Base-by-base conservation (phyloP, 2,329 filamentous ascomycete species). In the Aureobasidium sp. region DNA sequence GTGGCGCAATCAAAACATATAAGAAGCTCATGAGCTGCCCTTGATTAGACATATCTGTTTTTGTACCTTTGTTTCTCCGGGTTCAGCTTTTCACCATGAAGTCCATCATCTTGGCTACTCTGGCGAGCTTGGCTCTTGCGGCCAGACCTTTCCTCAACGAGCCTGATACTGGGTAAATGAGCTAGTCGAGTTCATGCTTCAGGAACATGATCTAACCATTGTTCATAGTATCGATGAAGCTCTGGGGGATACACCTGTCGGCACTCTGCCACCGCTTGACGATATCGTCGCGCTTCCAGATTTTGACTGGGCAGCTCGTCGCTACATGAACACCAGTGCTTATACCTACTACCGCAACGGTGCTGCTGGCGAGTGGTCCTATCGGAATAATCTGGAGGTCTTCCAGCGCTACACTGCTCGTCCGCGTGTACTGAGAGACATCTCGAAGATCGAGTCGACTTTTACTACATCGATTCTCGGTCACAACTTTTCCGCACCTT, bases 391-490 rank as follows among this genome's bases (percentile, higher is more conserved):
- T 45, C 50, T 71, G 37, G 64, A 68, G 61, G 65, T 62, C 44
- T 70, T 67, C 65, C 62, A 67, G 36, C 68, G 68, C 44, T 63
- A 69, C 58, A 64, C 65, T 5, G 61, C 68, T 39, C 68, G 68
- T 59, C 67, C 66, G 34, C 68, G 68, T 61, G 65, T 60, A 32
- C 67, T 70, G 48, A 50, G 48, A 6, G 66, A 70, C 39, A 65
- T 66, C 11, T 67, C 66, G 1, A 62, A 67, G 25, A 54, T 67
- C 41, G 66, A 68, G 42, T 62, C 66, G 30, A 36, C 41, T 9
- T 47, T 58, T 4, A 67, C 66, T 25, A 97, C 92, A 27, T 95
- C 88, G 2, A 97, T 97, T 90, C 87, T 97, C 11, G 92, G 91
- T 65, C 85, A 87, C 47, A 90, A 89, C 70, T 85, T 85, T 65